Conservation (phyloP, 768 basidiomycete species). For the Lyophyllum shimeji region DNA sequence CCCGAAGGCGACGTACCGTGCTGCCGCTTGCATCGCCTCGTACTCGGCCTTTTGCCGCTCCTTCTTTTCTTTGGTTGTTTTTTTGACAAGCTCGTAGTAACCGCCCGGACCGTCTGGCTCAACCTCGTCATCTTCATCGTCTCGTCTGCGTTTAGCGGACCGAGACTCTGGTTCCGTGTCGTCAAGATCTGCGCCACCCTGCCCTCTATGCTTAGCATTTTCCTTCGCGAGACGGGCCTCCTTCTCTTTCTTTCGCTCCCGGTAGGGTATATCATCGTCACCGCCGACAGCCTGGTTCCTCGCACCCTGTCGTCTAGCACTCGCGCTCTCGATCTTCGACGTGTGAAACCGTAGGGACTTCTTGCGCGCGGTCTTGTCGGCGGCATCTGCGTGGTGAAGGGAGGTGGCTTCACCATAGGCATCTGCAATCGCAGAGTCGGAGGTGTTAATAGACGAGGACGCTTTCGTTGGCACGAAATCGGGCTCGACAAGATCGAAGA, state of each 20-base stretch:
- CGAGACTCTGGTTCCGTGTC: slow-evolving; percentile 47
- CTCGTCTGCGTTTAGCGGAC: slow-evolving; percentile 34
- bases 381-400: slow-evolving; percentile 69
- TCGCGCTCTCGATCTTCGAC: slow-evolving; percentile 82
- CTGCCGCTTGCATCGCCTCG: slow-evolving; percentile 58
- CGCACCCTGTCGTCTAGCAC: slow-evolving; percentile 72
- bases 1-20: slow-evolving; percentile 44
- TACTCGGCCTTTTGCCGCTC: slow-evolving; percentile 80
- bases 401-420: slow-evolving; percentile 75
- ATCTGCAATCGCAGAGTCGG: slow-evolving; percentile 32
- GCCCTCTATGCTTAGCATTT: slow-evolving; percentile 40
- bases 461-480: slow-evolving; percentile 51
- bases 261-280: slow-evolving; percentile 94
- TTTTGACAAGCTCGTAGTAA: slow-evolving; percentile 91
- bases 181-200: slow-evolving; percentile 69
- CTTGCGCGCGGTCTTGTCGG: slow-evolving; percentile 80
- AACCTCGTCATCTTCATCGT: slow-evolving; percentile 32
- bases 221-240: slow-evolving; percentile 58
- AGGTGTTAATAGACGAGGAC: slow-evolving; percentile 23
- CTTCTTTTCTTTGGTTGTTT: slow-evolving; percentile 67
- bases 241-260: slow-evolving; percentile 66
- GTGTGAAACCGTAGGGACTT: slow-evolving; percentile 92
- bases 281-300: slow-evolving; percentile 73
- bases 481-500: slow-evolving; percentile 83
- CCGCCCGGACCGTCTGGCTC: slow-evolving; percentile 58